Conservation (phyloP, 768 basidiomycete species). For the Rhodotorula kratochvilovae region DNA sequence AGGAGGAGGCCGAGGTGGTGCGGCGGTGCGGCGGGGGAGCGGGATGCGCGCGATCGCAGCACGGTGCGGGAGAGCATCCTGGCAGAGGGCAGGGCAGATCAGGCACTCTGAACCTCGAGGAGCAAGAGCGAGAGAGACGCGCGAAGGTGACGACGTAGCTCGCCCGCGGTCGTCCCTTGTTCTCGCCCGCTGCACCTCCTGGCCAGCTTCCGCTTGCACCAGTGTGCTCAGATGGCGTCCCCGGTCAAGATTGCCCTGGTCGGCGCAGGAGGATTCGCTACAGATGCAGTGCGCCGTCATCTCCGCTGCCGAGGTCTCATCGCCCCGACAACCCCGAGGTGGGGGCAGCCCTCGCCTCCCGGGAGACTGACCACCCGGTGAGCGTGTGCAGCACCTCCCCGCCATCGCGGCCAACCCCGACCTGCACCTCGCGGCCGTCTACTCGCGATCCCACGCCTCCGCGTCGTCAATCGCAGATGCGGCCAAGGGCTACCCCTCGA, state of each 20-base stretch:
- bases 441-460: constrained; percentile 69
- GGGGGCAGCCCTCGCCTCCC: background rate
- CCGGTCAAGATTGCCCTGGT: constrained; percentile 59
- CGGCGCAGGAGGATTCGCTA: constrained; percentile 74
- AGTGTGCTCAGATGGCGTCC: background rate
- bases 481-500: constrained; percentile 48
- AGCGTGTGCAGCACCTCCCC: constrained; percentile 84
- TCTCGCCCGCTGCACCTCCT: too few species aligned
- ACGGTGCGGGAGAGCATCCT: background rate
- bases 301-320: background rate
- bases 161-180: too few species aligned
- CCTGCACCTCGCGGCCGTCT: constrained; percentile 63
- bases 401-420: constrained; percentile 57
- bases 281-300: constrained; percentile 54
- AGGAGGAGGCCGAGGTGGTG: background rate
- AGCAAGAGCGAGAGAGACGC: too few species aligned
- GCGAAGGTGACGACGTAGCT: too few species aligned
- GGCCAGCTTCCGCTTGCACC: too few species aligned
- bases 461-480: constrained; percentile 55
- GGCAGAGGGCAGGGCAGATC: background rate
- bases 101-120: background rate
- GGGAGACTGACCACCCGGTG: too few species aligned
- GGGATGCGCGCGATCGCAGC: too few species aligned
- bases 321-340: too few species aligned
- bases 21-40: too few species aligned